Evolutionary conservation across 2,329 filamentous ascomycete genomes (phyloP), one percentile per base, ranked within the genome.

Genomic region (Cladobotryum mycophilum): DNA sequence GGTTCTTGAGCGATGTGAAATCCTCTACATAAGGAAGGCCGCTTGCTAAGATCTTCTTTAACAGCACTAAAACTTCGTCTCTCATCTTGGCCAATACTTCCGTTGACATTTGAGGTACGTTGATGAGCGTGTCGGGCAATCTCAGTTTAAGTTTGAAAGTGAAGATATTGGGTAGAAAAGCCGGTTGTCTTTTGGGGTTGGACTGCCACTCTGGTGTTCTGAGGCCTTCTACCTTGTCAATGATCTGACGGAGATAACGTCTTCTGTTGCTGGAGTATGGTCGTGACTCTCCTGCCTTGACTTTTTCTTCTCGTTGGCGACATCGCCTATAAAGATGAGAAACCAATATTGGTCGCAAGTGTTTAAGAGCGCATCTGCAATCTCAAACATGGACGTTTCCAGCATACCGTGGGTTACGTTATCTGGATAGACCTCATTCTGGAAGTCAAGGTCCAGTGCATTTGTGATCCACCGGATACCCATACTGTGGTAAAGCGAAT

Each of bases 131-230:
- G 0, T 9, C 12, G 15, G 49, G 41, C 13, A 44, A 25, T 9
- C 43, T 36, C n/a, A 52, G 13, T 35, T 38, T 45, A 2, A 52
- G 25, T 22, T 34, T 49, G n/a, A 52, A 47, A 1, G 41, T 17
- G 13, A 52, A 40, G 7, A 37, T 49, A 6, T 49, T 37, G 5
- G 47, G 50, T 17, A 52, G 41, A 3, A 42, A 25, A 3, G 17
- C 30, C 15, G 50, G 50, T 25, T 30, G 37, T 17, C 50, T 22
- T 3, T 52, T 49, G 7, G 18, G 18, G 14, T 49, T 20, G 9
- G 37, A 35, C 22, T 54, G 38, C 45, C 44, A 37, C 56, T 13
- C 4, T 44, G 56, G 14, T 47, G 44, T 3, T 34, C 30, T 33
- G 55, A 50, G 4, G 47, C 42, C 1, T 5, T 52, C 30, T 6